Evolutionary conservation across 441 rosid species (phyloP).

Genomic region (Biscutella laevigata): DNA sequence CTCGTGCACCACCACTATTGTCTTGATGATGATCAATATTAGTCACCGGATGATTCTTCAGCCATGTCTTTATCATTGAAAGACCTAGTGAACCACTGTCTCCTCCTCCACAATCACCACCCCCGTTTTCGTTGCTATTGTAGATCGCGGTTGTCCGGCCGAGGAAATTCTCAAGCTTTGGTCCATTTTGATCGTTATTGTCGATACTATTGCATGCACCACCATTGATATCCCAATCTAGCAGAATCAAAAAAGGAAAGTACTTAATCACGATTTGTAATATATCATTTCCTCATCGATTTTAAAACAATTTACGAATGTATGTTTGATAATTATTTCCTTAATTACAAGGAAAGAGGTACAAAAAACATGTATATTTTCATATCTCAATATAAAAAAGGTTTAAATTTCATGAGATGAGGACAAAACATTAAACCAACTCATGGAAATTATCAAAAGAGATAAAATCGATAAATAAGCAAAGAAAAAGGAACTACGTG

Average conservation of each 20-base stretch:
- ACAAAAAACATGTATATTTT: background rate
- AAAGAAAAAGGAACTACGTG: slow-evolving; percentile 13
- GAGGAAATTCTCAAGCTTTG: slow-evolving; percentile 79
- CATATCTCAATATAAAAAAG: background rate
- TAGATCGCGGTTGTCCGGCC: slow-evolving; percentile 36
- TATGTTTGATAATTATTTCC: too few relatives aligned
- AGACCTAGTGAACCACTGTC: slow-evolving; percentile 41
- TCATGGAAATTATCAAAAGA: slow-evolving; percentile 9
- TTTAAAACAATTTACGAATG: background rate
- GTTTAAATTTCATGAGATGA: background rate
- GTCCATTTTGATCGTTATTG: slow-evolving; percentile 35
- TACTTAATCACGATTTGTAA: background rate
- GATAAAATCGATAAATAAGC: slow-evolving; percentile 4
- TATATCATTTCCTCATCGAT: background rate
- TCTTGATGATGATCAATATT: slow-evolving; percentile 22
- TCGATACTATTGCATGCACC: slow-evolving; percentile 43
- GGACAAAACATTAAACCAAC: slow-evolving; percentile 11
- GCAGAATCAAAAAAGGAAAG: background rate
- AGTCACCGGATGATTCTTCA: slow-evolving; percentile 49
- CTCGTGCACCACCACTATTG: slow-evolving; percentile 31
- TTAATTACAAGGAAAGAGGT: too few relatives aligned
- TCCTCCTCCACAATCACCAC: background rate
- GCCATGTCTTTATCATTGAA: slow-evolving; percentile 77
- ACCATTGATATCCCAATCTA: slow-evolving; percentile 66
- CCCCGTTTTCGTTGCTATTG: slow-evolving; percentile 14